A percentile compares a stretch with the other conserved stretches of the same genome.
Conservation (phyloP, 164 flowering plant genomes). For the Kingdonia uniflora region DNA sequence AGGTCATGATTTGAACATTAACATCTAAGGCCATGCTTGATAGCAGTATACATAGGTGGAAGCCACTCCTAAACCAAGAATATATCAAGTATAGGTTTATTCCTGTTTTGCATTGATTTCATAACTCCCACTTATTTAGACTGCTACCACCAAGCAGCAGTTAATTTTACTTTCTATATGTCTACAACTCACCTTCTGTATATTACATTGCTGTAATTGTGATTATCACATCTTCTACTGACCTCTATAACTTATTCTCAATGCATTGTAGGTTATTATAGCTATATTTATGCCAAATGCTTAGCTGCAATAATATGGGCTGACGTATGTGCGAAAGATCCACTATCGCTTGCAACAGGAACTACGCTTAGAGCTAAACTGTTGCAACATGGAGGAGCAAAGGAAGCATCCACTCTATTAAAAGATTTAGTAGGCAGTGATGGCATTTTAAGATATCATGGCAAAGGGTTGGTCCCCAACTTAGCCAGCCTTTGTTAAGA, state of each 20-base stretch:
- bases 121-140: not conserved
- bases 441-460: conserved; percentile 28
- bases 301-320: conserved; percentile 90
- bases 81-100: too few relatives aligned
- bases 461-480: conserved; percentile 68
- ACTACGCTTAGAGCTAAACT: conserved; percentile 58
- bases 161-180: not conserved
- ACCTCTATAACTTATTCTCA: too few relatives aligned
- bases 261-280: conserved; percentile 72
- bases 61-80: too few relatives aligned
- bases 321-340: conserved; percentile 69
- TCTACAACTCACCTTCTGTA: not conserved
- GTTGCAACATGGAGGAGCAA: conserved; percentile 89
- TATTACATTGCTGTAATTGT: too few relatives aligned
- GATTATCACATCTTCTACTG: too few relatives aligned
- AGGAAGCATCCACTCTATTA: conserved; percentile 57
- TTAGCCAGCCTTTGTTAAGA: conserved; percentile 47
- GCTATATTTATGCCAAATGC: conserved; percentile 89
- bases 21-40: too few relatives aligned
- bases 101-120: not conserved
- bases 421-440: conserved; percentile 62
- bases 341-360: conserved; percentile 63
- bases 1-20: too few relatives aligned
- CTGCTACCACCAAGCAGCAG: not conserved
- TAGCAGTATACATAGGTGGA: too few relatives aligned